Percentiles rank a stretch among this genome's conserved stretches.
Conservation (phyloP, 2,329 filamentous ascomycete genomes). For the Monosporascus sp. region DNA sequence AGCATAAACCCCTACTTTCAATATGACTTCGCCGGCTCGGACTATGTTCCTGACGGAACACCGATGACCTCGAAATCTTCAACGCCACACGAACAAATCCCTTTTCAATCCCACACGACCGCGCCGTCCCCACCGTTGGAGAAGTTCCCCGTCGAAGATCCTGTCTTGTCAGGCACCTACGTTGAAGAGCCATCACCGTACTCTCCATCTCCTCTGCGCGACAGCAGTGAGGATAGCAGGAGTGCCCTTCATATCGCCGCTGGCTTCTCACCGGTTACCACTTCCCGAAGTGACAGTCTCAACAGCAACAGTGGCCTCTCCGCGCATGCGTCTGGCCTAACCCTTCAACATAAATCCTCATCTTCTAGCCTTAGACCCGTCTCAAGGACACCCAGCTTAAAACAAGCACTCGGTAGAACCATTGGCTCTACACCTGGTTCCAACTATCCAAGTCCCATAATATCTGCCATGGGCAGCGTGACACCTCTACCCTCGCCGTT, state of each 20-base stretch:
- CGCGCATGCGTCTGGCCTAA: slow-evolving; percentile 22
- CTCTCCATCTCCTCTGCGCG: slow-evolving; percentile 11
- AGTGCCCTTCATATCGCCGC: slow-evolving; percentile 34
- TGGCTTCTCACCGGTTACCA: slow-evolving; percentile 23
- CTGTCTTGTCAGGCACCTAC: slow-evolving; percentile 3
- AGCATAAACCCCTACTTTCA: slow-evolving; percentile 10
- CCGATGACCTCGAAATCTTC: slow-evolving; percentile 13
- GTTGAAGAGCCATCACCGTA: slow-evolving; percentile 11
- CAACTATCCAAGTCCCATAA: slow-evolving; percentile 64
- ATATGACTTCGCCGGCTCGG: neutral
- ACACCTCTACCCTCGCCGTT: slow-evolving; percentile 76
- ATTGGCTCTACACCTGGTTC: slow-evolving; percentile 59
- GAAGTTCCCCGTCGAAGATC: no score
- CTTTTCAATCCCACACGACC: slow-evolving; percentile 34
- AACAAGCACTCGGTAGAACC: slow-evolving; percentile 46
- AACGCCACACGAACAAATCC: slow-evolving; percentile 19
- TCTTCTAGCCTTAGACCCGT: slow-evolving; percentile 44
- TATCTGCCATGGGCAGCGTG: slow-evolving; percentile 70
- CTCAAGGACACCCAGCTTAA: slow-evolving; percentile 56
- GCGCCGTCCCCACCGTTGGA: slow-evolving; percentile 30
- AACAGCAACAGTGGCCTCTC: slow-evolving; percentile 29
- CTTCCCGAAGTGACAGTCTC: slow-evolving; percentile 29
- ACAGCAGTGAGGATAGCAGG: neutral
- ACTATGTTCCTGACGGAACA: slow-evolving; percentile 6
- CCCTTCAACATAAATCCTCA: slow-evolving; percentile 35